Evolutionary conservation across 208 protist species (phyloP).

Genomic region (Acanthamoeba healyi): DNA sequence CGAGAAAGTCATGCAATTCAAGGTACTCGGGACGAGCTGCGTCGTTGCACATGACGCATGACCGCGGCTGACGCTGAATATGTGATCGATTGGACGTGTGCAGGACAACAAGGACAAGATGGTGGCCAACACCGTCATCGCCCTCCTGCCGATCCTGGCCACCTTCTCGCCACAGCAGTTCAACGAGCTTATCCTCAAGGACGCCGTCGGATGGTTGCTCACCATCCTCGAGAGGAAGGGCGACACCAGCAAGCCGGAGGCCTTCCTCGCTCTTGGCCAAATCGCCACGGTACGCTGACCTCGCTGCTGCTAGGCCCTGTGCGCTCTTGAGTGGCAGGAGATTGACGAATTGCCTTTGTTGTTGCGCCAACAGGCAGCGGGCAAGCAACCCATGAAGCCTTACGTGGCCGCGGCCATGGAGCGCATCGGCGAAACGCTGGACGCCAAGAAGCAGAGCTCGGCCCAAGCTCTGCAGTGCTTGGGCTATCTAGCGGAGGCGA

Average conservation of each 20-base stretch:
- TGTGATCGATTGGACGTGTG: too few species aligned
- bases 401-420: slow-evolving; percentile 83
- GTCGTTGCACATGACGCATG: too few species aligned
- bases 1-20: slow-evolving; percentile 84
- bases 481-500: slow-evolving; percentile 82
- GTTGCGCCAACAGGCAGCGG: slow-evolving; percentile 60
- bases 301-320: neutral
- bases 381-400: slow-evolving; percentile 74
- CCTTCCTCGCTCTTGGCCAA: slow-evolving; percentile 87
- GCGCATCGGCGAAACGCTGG: slow-evolving; percentile 73
- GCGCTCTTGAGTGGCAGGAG: neutral
- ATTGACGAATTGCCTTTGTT: too few species aligned
- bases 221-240: slow-evolving; percentile 18
- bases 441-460: slow-evolving; percentile 68
- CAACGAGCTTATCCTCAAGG: slow-evolving; percentile 60
- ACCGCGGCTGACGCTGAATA: too few species aligned
- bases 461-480: slow-evolving; percentile 86
- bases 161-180: slow-evolving; percentile 81
- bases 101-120: slow-evolving; percentile 80
- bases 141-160: slow-evolving; percentile 84
- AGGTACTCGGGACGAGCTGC: neutral
- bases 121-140: slow-evolving; percentile 85
- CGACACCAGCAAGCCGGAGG: slow-evolving; percentile 45
- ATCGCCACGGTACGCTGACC: slow-evolving; percentile 78
- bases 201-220: slow-evolving; percentile 47